Conservation (phyloP, 139 green algal genomes). For the Chlorella ohadii region DNA sequence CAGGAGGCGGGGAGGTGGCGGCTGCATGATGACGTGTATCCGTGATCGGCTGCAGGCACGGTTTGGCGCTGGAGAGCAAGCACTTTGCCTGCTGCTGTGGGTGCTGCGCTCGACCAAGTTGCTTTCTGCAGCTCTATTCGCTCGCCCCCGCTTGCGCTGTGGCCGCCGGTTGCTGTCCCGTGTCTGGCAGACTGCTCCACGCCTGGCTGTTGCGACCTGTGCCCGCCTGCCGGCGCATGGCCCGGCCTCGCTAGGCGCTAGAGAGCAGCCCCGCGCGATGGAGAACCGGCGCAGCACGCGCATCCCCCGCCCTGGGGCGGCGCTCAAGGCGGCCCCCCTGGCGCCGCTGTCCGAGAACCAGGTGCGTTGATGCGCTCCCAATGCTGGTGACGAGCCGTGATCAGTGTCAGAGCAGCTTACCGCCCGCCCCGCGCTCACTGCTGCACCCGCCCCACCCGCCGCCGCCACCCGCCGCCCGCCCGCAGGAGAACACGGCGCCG, state of each 20-base stretch:
- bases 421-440: too few relatives aligned
- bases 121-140: too few relatives aligned
- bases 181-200: too few relatives aligned
- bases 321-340: background rate
- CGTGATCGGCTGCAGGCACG: background rate
- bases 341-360: slow-evolving; percentile 19
- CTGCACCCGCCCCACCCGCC: background rate
- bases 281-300: slow-evolving; percentile 26
- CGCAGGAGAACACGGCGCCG: slow-evolving; percentile 18
- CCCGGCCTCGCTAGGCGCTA: too few relatives aligned
- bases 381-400: too few relatives aligned
- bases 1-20: background rate
- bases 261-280: too few relatives aligned
- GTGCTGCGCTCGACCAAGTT: background rate
- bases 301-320: slow-evolving; percentile 12
- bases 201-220: too few relatives aligned
- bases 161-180: too few relatives aligned
- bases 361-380: background rate
- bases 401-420: too few relatives aligned
- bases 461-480: background rate
- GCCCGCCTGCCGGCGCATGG: too few relatives aligned
- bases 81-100: background rate
- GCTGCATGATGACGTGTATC: background rate
- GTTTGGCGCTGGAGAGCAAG: background rate
- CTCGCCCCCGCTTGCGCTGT: too few relatives aligned